Evolutionary conservation across 768 basidiomycete genomes (phyloP).

Genomic region (Boletus rubropictus): DNA sequence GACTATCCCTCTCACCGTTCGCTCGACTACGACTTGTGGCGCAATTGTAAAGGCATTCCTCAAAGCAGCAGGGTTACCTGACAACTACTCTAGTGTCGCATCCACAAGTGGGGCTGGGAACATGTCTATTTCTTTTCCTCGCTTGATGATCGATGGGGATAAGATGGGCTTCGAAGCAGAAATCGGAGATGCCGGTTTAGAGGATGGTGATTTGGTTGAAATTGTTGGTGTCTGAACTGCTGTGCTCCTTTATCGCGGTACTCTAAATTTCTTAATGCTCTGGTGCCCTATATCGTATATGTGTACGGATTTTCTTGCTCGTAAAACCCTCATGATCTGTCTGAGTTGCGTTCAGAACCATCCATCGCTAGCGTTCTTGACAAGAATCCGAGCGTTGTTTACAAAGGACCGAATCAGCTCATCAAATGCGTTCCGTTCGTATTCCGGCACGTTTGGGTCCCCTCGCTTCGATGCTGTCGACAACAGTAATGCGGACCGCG

Average conservation of each 20-base stretch:
- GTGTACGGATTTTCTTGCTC: neutral
- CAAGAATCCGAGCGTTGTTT: slow-evolving; percentile 87
- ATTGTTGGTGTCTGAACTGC: slow-evolving; percentile 49
- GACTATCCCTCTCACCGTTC: slow-evolving; percentile 61
- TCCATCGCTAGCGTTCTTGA: slow-evolving; percentile 63
- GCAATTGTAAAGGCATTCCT: slow-evolving; percentile 73
- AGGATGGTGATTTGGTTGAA: slow-evolving; percentile 78
- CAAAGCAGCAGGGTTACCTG: slow-evolving; percentile 56
- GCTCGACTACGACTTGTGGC: slow-evolving; percentile 69
- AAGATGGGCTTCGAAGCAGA: slow-evolving; percentile 51
- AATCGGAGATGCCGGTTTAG: slow-evolving; percentile 65
- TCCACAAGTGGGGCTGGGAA: slow-evolving; percentile 35
- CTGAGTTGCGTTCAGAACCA: slow-evolving; percentile 30
- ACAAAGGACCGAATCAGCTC: slow-evolving; percentile 89
- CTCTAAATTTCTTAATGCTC: slow-evolving; percentile 11
- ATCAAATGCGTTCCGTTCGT: slow-evolving; percentile 74
- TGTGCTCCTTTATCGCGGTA: slow-evolving; percentile 5
- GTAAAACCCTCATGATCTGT: neutral
- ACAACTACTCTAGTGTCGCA: slow-evolving; percentile 40
- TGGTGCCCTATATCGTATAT: slow-evolving; percentile 5
- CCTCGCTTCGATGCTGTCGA: slow-evolving; percentile 64
- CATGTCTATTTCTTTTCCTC: slow-evolving; percentile 21
- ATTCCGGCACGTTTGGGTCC: slow-evolving; percentile 52
- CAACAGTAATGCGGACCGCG: slow-evolving; percentile 65
- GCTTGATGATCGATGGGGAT: slow-evolving; percentile 65